A percentile compares a stretch with the other conserved stretches of the same genome.
These are phyloP conservation scores for Hypoxylon cercidicola DNA, from an alignment of 495 filamentous ascomycete species.

Conservation along the genomic window DNA sequence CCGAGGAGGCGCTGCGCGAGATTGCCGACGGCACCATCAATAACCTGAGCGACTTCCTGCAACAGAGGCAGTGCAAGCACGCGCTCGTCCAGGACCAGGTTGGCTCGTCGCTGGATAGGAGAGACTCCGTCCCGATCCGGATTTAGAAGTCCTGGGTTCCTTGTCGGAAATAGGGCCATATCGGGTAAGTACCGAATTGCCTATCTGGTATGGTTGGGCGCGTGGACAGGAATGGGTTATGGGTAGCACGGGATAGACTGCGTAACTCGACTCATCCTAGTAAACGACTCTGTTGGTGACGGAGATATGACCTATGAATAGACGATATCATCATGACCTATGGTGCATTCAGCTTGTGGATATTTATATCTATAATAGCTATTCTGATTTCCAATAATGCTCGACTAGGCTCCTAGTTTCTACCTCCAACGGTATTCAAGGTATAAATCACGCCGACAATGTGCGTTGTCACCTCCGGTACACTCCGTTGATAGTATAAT, in stretches of 20 bases:
- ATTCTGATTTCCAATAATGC: too few species aligned
- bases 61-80: slow-evolving; percentile 49
- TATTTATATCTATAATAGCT: too few species aligned
- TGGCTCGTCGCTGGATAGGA: slow-evolving; percentile 14
- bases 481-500: slow-evolving; percentile 67
- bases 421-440: too few species aligned
- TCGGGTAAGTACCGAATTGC: slow-evolving; percentile 10
- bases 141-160: slow-evolving; percentile 27
- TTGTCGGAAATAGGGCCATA: slow-evolving; percentile 10
- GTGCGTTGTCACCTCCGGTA: slow-evolving; percentile 52
- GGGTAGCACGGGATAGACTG: too few species aligned
- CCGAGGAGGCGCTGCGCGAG: slow-evolving; percentile 70
- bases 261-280: too few species aligned
- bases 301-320: too few species aligned
- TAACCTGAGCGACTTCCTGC: slow-evolving; percentile 59
- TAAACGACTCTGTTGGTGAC: too few species aligned
- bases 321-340: too few species aligned
- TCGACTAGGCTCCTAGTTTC: too few species aligned
- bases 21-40: slow-evolving; percentile 70
- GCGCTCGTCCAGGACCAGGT: slow-evolving; percentile 46
- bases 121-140: slow-evolving; percentile 38
- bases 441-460: background rate
- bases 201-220: too few species aligned
- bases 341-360: too few species aligned
- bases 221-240: too few species aligned